Percentiles rank a stretch among this genome's conserved stretches.
phyloP scores from a whole-genome alignment of 2,329 filamentous ascomycete genomes.

The Chrysosphaeria jannelii region DNA sequence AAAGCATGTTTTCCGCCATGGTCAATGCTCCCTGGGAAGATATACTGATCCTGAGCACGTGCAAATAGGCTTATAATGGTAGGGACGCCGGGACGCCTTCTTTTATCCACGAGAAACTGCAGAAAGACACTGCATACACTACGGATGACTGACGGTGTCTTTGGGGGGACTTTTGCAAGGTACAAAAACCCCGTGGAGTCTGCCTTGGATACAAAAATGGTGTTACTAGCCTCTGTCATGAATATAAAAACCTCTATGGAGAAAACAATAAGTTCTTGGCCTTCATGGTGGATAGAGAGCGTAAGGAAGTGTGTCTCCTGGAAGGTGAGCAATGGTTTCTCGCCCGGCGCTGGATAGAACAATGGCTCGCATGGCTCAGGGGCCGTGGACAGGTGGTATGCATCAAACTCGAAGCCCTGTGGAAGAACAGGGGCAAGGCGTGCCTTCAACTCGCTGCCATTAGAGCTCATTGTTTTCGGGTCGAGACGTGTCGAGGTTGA shows the following conservation, averaged over 20 bases:
- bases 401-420: constrained; percentile 24
- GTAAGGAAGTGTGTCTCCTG: constrained; percentile 56
- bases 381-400: constrained; percentile 70
- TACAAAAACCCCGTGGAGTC: constrained; percentile 78
- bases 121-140: constrained; percentile 48
- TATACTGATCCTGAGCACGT: constrained; percentile 69
- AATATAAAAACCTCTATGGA: constrained; percentile 76
- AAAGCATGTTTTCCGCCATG: constrained; percentile 70
- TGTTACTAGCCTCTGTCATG: constrained; percentile 49
- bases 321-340: constrained; percentile 30
- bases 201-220: constrained; percentile 84
- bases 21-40: constrained; percentile 76
- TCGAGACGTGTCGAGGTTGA: too few species aligned
- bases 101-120: constrained; percentile 36
- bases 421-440: constrained; percentile 20
- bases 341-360: constrained; percentile 49
- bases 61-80: constrained; percentile 76
- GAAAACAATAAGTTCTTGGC: constrained; percentile 32
- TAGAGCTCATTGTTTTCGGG: too few species aligned
- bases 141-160: constrained; percentile 42
- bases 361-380: constrained; percentile 45
- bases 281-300: constrained; percentile 14
- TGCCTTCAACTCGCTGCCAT: too few species aligned
- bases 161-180: constrained; percentile 28
- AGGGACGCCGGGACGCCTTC: constrained; percentile 31